Evolutionary conservation across 257 asterid species (phyloP), one percentile per base, ranked within the genome.

Genomic region (Rehmannia glutinosa): DNA sequence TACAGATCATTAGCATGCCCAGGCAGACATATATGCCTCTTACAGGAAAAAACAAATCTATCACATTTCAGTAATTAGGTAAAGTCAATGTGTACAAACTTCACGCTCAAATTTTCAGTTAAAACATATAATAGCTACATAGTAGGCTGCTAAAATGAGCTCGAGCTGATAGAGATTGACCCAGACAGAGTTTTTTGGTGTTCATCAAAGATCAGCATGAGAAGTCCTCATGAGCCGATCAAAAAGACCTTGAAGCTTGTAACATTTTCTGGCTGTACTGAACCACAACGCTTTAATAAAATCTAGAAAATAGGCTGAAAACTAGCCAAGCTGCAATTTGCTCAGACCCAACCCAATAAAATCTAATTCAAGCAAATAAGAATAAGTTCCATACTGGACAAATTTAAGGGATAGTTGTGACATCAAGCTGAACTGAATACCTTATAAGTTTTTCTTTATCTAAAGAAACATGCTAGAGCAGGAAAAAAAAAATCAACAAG

Each of bases 181-280:
- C 21, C n/a, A 11, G 36, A 16, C n/a, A 16, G 25, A 16, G 19
- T 42, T 27, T 15, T 62, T 55, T 30, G 45, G 45, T 46, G 17
- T 73, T 60, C 70, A 51, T 30, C 38, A 55, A 61, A 72, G 42
- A 64, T 66, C 45, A 66, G 33, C 21, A 59, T 38, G 21, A 30
- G 42, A 56, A 41, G 23, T 12, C 28, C 46, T 32, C 25, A 43
- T 28, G 45, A 56, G 45, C 53, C 43, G 17, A 46, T 67, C 15
- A 59, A 53, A 19, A 43, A 21, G 28, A 43, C 13, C 20, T 16
- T 68, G 65, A 64, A 73, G 52, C 47, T 10, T 16, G 49, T 47
- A 30, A 15, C 68, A 51, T 24, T 24, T 36, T 62, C 16, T 11
- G 6, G 35, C 6, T 39, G 28, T 33, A 53, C 21, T 23, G 45